phyloP scores from a whole-genome alignment of 805 yeast genomes.

The Saccharomycopsis babjevae region DNA sequence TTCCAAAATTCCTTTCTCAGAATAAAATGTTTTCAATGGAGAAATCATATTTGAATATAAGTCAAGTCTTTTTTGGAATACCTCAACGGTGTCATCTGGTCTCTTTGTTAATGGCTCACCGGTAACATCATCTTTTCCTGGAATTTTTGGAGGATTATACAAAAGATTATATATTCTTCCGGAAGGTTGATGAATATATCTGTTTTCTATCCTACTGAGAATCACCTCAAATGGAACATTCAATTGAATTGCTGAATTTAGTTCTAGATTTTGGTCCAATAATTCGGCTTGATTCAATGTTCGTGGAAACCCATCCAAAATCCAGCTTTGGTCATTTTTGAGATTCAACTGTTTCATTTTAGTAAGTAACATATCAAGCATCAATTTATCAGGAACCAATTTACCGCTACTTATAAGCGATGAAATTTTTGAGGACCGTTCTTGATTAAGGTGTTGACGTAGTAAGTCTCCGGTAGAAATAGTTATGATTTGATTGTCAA shows the following conservation, averaged over 20 bases:
- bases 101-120: constrained; percentile 79
- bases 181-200: constrained; percentile 77
- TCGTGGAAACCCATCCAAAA: constrained; percentile 89
- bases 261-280: constrained; percentile 26
- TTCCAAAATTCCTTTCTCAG: constrained; percentile 35
- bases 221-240: constrained; percentile 83
- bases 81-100: constrained; percentile 70
- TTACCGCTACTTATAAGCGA: constrained; percentile 50
- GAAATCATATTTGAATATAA: constrained; percentile 46
- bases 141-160: constrained; percentile 79
- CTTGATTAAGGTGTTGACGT: constrained; percentile 55
- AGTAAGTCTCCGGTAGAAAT: constrained; percentile 81
- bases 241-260: constrained; percentile 77
- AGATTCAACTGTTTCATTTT: constrained; percentile 37
- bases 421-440: constrained; percentile 48
- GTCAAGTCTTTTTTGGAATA: constrained; percentile 57
- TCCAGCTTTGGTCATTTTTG: constrained; percentile 44
- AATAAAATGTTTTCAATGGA: constrained; percentile 61
- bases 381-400: constrained; percentile 62
- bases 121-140: constrained; percentile 78
- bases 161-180: constrained; percentile 81
- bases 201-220: constrained; percentile 66
- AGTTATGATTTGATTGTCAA: constrained; percentile 40
- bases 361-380: constrained; percentile 46
- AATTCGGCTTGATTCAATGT: constrained; percentile 61